A percentile compares a stretch with the other conserved stretches of the same genome.
These are phyloP conservation scores for Pulicaria dysenterica DNA, from an alignment of 129 eudicot genomes.

Conservation along the genomic window DNA sequence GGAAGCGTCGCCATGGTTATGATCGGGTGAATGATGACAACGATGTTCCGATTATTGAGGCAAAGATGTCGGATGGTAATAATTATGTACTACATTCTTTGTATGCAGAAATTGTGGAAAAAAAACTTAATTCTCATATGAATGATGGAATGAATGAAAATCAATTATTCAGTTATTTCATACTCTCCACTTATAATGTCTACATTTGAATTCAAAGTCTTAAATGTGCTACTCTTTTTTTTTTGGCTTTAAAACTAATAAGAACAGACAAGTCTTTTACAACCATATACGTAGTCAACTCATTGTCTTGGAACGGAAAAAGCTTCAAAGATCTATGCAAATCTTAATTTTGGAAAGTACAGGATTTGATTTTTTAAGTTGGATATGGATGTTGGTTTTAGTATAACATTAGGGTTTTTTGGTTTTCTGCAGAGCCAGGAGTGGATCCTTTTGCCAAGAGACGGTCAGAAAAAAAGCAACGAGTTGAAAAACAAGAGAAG, in stretches of 20 bases:
- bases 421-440: conserved; percentile 70
- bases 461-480: conserved; percentile 71
- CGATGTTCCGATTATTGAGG: conserved; percentile 80
- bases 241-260: background rate
- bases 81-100: background rate
- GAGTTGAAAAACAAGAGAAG: conserved; percentile 87
- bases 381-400: background rate
- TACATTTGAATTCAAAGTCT: background rate
- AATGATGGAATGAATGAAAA: background rate
- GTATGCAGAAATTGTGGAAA: background rate
- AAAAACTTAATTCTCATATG: background rate
- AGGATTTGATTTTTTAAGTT: background rate
- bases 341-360: background rate
- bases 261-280: background rate
- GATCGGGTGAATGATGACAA: conserved; percentile 94
- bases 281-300: background rate
- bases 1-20: conserved; percentile 96
- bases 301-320: background rate
- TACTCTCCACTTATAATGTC: background rate
- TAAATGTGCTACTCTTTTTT: background rate
- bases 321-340: background rate
- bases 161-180: background rate
- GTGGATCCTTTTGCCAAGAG: conserved; percentile 94
- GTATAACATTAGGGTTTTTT: background rate
- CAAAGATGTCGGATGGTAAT: conserved; percentile 91